Percentiles rank a stretch among this genome's conserved stretches.
Evolutionary conservation across 805 yeast species (phyloP).

Genomic region (Jamesozyma gamospora): DNA sequence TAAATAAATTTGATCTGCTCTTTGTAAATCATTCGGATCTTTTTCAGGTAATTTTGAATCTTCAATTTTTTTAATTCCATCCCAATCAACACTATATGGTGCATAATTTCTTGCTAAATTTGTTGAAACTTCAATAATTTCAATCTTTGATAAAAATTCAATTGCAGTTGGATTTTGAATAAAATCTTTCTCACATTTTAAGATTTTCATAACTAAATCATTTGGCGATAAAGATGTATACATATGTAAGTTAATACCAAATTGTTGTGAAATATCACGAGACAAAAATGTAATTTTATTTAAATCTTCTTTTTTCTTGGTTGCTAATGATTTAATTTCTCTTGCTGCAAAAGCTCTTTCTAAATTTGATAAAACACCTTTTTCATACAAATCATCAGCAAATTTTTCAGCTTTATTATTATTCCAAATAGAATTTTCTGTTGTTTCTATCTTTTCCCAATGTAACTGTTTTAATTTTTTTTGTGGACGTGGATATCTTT

Average conservation of each 20-base stretch:
- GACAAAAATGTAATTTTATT: slow-evolving; percentile 62
- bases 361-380: slow-evolving; percentile 75
- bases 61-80: slow-evolving; percentile 32
- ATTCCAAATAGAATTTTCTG: slow-evolving; percentile 82
- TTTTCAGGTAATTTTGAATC: slow-evolving; percentile 45
- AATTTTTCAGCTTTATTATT: slow-evolving; percentile 45
- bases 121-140: slow-evolving; percentile 64
- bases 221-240: slow-evolving; percentile 53
- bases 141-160: slow-evolving; percentile 74
- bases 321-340: slow-evolving; percentile 43
- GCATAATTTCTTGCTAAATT: slow-evolving; percentile 59
- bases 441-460: slow-evolving; percentile 87
- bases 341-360: slow-evolving; percentile 84
- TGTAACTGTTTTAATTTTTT: slow-evolving; percentile 85
- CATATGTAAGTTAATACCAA: slow-evolving; percentile 85
- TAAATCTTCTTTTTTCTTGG: slow-evolving; percentile 38
- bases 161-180: slow-evolving; percentile 61
- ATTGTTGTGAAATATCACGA: slow-evolving; percentile 84
- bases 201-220: slow-evolving; percentile 57
- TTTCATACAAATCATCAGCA: slow-evolving; percentile 54
- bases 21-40: slow-evolving; percentile 65
- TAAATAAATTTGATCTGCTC: slow-evolving; percentile 79
- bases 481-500: slow-evolving; percentile 55
- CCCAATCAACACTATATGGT: slow-evolving; percentile 75
- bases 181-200: slow-evolving; percentile 67